Evolutionary conservation across 169 alveolate genomes (phyloP).

Genomic region (Plasmodium reichenowi): DNA sequence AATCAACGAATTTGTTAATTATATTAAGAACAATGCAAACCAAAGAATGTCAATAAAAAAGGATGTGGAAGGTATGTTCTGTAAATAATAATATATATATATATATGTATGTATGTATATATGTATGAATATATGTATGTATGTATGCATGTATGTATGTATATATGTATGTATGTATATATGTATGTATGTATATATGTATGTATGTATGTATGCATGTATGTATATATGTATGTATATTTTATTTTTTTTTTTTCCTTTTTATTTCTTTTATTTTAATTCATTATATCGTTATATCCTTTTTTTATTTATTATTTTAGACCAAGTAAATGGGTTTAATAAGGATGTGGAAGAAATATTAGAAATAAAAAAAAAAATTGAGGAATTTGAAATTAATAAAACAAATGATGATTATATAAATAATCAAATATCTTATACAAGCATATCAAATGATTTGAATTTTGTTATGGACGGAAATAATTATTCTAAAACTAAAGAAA

Average conservation of each 20-base stretch:
- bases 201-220: not conserved
- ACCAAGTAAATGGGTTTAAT: constrained; percentile 48
- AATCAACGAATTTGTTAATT: constrained; percentile 7
- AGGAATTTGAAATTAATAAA: constrained; percentile 36
- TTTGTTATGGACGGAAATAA: constrained; percentile 28
- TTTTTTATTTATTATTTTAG: constrained; percentile 1
- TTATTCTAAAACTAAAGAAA: constrained; percentile 53
- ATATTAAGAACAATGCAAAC: constrained; percentile 42
- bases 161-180: not conserved
- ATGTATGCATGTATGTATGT: not conserved
- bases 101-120: not conserved
- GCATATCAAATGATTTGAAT: constrained; percentile 40
- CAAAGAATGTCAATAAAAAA: constrained; percentile 48
- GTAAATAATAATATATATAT: not conserved
- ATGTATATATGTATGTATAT: not conserved
- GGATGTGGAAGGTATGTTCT: constrained; percentile 35
- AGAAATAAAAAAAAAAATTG: constrained; percentile 53
- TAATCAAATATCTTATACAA: constrained; percentile 46
- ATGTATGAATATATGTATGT: not conserved
- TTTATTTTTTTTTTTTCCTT: not conserved
- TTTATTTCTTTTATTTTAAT: not conserved
- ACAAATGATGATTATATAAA: constrained; percentile 35
- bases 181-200: not conserved
- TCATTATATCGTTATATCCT: not conserved
- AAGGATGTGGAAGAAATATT: constrained; percentile 33